Conservation (phyloP, 495 filamentous ascomycete genomes). For the Podospora conica region DNA sequence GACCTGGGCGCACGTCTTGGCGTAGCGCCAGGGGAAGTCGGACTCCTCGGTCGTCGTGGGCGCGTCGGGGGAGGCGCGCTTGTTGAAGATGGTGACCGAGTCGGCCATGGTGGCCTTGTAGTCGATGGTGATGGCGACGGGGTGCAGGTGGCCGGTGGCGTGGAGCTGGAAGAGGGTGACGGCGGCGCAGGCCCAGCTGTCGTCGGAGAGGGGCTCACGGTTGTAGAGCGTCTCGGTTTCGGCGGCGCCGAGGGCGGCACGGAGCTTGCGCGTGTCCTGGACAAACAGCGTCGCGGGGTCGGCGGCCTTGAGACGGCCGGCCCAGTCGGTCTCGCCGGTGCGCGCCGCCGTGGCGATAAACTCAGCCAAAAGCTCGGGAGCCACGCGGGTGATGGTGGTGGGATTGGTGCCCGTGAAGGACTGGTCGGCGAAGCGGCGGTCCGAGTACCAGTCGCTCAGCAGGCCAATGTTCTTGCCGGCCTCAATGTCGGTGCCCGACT, state of each 20-base stretch:
- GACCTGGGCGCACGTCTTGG: conserved; percentile 45
- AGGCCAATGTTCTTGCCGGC: conserved; percentile 39
- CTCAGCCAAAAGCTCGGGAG: conserved; percentile 25
- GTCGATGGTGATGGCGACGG: conserved; percentile 41
- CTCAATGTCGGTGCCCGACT: conserved; percentile 34
- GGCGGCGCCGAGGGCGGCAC: conserved; percentile 27
- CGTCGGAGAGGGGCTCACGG: conserved; percentile 17
- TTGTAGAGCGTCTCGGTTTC: conserved; percentile 17
- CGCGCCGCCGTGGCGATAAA: conserved; percentile 30
- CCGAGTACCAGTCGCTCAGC: conserved; percentile 43
- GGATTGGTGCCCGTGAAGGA: conserved; percentile 46
- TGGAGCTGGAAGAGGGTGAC: conserved; percentile 41
- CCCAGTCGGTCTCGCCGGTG: conserved; percentile 24
- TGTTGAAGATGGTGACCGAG: conserved; percentile 46
- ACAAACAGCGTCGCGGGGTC: conserved; percentile 34
- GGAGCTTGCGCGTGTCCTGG: conserved; percentile 44
- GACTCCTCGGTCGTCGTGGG: conserved; percentile 29
- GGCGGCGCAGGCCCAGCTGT: conserved; percentile 33
- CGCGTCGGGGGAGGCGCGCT: conserved; percentile 26
- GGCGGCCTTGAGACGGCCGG: conserved; percentile 19
- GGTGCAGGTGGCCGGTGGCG: conserved; percentile 39
- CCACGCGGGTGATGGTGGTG: conserved; percentile 37
- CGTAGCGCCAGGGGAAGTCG: conserved; percentile 49
- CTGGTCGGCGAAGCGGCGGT: conserved; percentile 46
- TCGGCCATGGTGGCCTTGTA: conserved; percentile 35